Conservation (phyloP, 2,329 filamentous ascomycete genomes). For the Mariannaea sp. region DNA sequence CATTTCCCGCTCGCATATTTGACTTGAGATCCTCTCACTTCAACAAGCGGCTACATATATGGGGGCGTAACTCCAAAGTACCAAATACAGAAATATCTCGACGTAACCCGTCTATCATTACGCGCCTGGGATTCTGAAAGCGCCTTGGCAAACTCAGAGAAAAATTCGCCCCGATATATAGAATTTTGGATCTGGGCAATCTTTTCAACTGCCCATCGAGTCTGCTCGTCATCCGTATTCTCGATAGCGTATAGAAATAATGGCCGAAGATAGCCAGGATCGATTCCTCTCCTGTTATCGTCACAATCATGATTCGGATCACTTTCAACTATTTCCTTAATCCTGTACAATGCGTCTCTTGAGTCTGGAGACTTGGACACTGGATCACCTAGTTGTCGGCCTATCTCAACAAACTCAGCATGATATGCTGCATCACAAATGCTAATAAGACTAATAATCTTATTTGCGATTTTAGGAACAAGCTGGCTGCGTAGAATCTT, state of each 20-base stretch:
- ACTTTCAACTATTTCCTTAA: slow-evolving; percentile 28
- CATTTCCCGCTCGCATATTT: too few species aligned
- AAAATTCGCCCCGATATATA: slow-evolving; percentile 23
- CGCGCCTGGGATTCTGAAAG: slow-evolving; percentile 24
- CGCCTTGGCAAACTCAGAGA: slow-evolving; percentile 24
- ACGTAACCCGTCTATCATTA: slow-evolving; percentile 32
- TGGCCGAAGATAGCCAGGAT: slow-evolving; percentile 29
- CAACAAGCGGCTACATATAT: slow-evolving; percentile 15
- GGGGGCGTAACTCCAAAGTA: slow-evolving; percentile 28
- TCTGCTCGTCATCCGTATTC: slow-evolving; percentile 26
- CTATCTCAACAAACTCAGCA: slow-evolving; percentile 31
- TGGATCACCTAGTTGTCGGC: slow-evolving; percentile 30
- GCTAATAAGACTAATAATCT: slow-evolving; percentile 24
- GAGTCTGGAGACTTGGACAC: slow-evolving; percentile 24
- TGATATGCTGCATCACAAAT: slow-evolving; percentile 30
- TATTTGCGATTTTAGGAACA: slow-evolving; percentile 20
- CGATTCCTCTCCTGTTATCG: slow-evolving; percentile 7
- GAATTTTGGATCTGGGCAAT: slow-evolving; percentile 17
- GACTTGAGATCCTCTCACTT: too few species aligned
- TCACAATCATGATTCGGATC: slow-evolving; percentile 16
- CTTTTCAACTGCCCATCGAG: slow-evolving; percentile 22
- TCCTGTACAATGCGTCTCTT: slow-evolving; percentile 14
- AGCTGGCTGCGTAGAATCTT: slow-evolving; percentile 24
- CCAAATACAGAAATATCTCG: slow-evolving; percentile 31
- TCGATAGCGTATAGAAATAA: slow-evolving; percentile 33